A percentile compares a stretch with the other conserved stretches of the same genome.
These are phyloP conservation scores for Annulohypoxylon nitens DNA, from an alignment of 495 filamentous ascomycete genomes.

Conservation along the genomic window DNA sequence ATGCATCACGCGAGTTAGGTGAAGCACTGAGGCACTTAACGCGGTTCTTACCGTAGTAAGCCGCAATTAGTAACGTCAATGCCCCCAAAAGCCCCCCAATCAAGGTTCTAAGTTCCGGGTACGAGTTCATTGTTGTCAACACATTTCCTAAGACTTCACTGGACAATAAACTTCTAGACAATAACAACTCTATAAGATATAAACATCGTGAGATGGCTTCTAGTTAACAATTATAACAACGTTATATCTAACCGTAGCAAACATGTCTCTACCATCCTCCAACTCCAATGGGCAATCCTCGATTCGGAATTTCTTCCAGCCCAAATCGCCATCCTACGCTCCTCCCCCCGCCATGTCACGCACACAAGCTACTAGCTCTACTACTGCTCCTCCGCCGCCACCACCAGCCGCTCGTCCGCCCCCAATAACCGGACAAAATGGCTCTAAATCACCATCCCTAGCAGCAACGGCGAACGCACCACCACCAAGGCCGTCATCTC, in stretches of 20 bases:
- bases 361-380: conserved; percentile 30
- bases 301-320: conserved; percentile 66
- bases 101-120: too few relatives aligned
- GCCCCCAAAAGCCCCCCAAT: not conserved
- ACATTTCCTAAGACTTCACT: not conserved
- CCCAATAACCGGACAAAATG: conserved; percentile 24
- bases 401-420: conserved; percentile 40
- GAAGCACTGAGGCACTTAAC: conserved; percentile 44
- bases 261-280: conserved; percentile 51
- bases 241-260: conserved; percentile 14
- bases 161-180: not conserved
- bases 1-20: conserved; percentile 35
- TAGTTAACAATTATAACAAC: conserved; percentile 29
- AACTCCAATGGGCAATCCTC: conserved; percentile 58
- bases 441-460: conserved; percentile 36
- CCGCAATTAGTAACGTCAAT: conserved; percentile 19
- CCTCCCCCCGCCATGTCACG: conserved; percentile 53
- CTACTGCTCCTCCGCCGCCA: conserved; percentile 44
- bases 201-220: conserved; percentile 8
- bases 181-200: not conserved
- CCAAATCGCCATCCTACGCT: conserved; percentile 55
- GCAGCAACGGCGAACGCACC: conserved; percentile 56
- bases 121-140: conserved; percentile 1
- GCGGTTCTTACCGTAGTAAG: conserved; percentile 29
- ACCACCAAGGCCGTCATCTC: conserved; percentile 46